phyloP scores from a whole-genome alignment of 1,284 basidiomycete genomes.

The Sporisorium graminicola region DNA sequence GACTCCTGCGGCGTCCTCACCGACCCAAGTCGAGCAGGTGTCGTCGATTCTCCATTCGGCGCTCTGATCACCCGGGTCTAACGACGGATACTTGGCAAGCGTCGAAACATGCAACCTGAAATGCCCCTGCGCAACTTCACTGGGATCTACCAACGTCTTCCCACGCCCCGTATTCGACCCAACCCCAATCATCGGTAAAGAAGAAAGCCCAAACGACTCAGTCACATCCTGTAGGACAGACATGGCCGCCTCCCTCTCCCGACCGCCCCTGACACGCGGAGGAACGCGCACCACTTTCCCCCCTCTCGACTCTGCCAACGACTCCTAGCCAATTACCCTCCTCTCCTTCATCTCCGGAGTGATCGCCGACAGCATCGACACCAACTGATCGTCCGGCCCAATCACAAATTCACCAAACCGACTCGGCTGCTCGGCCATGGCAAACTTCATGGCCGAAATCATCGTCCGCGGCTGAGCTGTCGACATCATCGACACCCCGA shows the following conservation, averaged over 20 bases:
- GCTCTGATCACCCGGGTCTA: conserved; percentile 17
- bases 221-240: conserved; percentile 44
- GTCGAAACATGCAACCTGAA: conserved; percentile 15
- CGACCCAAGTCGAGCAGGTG: neutral
- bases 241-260: conserved; percentile 38
- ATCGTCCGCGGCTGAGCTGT: conserved; percentile 9
- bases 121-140: conserved; percentile 7
- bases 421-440: conserved; percentile 23
- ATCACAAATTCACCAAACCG: conserved; percentile 31
- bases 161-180: conserved; percentile 7
- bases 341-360: conserved; percentile 20
- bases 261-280: conserved; percentile 1
- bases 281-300: neutral
- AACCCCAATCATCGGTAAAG: conserved; percentile 17
- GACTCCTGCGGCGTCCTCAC: neutral
- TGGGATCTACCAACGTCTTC: conserved; percentile 5
- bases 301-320: neutral
- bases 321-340: neutral
- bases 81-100: conserved; percentile 27
- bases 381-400: conserved; percentile 27
- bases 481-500: conserved; percentile 42
- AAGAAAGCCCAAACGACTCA: conserved; percentile 35
- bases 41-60: neutral
- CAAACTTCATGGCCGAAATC: conserved; percentile 35
- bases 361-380: conserved; percentile 21